Evolutionary conservation across 2,329 filamentous ascomycete genomes (phyloP).

Genomic region (Stagonosporopsis tanaceti): DNA sequence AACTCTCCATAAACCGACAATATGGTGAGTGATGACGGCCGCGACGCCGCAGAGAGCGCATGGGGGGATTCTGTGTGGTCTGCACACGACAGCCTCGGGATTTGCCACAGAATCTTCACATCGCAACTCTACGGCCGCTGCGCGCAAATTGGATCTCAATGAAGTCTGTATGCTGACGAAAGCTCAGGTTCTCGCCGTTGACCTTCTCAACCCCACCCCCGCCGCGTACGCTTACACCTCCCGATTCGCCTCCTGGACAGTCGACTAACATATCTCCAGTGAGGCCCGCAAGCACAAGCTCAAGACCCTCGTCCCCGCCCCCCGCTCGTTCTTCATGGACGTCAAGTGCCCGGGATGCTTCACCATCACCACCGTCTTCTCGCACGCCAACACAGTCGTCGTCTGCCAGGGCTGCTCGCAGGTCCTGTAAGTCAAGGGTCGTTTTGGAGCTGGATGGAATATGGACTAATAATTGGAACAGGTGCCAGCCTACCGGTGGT

Average conservation of each 20-base stretch:
- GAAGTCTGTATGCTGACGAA: constrained; percentile 22
- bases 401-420: constrained; percentile 99
- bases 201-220: constrained; percentile 98
- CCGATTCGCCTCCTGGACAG: constrained; percentile 21
- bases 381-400: constrained; percentile 99
- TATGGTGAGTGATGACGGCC: constrained; percentile 47
- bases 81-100: constrained; percentile 45
- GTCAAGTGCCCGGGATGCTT: constrained; percentile 99
- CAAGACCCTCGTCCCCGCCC: constrained; percentile 96
- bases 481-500: constrained; percentile 97
- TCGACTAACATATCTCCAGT: constrained; percentile 47
- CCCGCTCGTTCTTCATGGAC: constrained; percentile 99
- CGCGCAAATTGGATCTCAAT: constrained; percentile 25
- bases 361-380: constrained; percentile 99
- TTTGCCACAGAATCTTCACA: constrained; percentile 42
- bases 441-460: constrained; percentile 8
- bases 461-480: constrained; percentile 38
- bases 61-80: constrained; percentile 24
- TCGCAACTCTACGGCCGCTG: constrained; percentile 26
- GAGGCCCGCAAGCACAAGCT: constrained; percentile 99
- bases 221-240: constrained; percentile 64
- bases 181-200: constrained; percentile 96
- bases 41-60: constrained; percentile 20
- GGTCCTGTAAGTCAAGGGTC: constrained; percentile 68
- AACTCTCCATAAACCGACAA: constrained; percentile 48